Base-by-base conservation (phyloP, 257 asterid species). In the Nyctanthes arbortristis region DNA sequence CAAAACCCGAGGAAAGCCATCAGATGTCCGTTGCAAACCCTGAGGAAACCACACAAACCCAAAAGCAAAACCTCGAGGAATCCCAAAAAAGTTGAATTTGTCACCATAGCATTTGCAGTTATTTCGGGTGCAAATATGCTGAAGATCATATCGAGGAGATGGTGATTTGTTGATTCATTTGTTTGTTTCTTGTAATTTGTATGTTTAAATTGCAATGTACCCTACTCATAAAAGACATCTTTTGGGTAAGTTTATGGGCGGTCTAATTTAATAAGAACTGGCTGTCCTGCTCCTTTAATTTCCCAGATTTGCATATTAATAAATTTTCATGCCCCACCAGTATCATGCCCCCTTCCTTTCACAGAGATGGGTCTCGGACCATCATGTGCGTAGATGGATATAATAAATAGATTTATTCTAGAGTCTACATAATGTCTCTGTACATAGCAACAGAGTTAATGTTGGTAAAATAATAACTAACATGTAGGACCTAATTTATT, bases 81-180 rank as follows among this genome's bases (percentile, higher is more conserved):
- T 52, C 73, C 68, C 70, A 58, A 57, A 63, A 67, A 52, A 82
- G 78, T 35, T 58, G 63, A 56, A 36, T 49, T 63, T 58, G 66
- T 31, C 39, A 37, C 69, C 73, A 30, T 73, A 29, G 45, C 37
- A 66, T 68, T 81, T 68, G 80, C 81, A 63, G 60, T 14, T 63
- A 66, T n/a, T 34, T 65, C 31, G 14, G 32, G 47, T 71, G 70
- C 80, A 59, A 69, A 45, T 14, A 13, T 25, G 60, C 40, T 37
- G 60, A 14, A 20, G 61, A 49, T 63, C 75, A 8, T n/a, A 52
- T 65, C 43, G 11, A 55, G 34, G 61, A 68, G 78, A 66, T 64
- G 69, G 67, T 72, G 73, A 77, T 80, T 80, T 84, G 81, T 80
- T 80, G 30, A 76, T 81, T 80, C 78, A 75, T 83, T 83, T 63